Conservation (phyloP, 2,329 filamentous ascomycete genomes). For the Colletotrichum horii region DNA sequence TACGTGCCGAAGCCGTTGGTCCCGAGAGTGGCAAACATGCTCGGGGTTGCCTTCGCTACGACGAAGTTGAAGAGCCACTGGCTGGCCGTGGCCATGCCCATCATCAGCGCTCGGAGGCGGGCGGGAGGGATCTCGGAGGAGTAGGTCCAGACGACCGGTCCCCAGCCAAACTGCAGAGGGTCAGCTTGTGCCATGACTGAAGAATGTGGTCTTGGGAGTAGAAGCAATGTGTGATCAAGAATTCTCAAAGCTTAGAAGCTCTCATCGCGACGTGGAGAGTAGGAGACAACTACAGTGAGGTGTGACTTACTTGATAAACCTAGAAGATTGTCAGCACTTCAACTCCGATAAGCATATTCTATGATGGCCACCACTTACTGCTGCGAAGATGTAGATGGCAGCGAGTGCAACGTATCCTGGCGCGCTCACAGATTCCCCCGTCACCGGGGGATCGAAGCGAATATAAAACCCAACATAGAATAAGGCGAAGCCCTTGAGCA, state of each 20-base stretch:
- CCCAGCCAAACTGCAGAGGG: slow-evolving; percentile 50
- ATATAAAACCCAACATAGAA: slow-evolving; percentile 68
- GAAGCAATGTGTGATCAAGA: background rate
- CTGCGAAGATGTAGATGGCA: slow-evolving; percentile 54
- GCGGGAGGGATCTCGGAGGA: slow-evolving; percentile 67
- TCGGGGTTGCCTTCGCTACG: slow-evolving; percentile 63
- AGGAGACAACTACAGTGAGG: rapidly evolving
- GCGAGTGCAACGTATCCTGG: slow-evolving; percentile 59
- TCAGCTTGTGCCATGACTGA: background rate
- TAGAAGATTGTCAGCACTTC: background rate
- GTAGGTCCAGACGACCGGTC: slow-evolving; percentile 56
- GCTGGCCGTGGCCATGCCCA: slow-evolving; percentile 64
- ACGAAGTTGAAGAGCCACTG: slow-evolving; percentile 72
- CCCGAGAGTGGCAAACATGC: slow-evolving; percentile 55
- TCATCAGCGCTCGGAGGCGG: slow-evolving; percentile 62
- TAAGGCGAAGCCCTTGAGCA: slow-evolving; percentile 43
- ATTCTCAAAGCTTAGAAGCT: background rate
- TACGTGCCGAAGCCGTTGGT: slow-evolving; percentile 48
- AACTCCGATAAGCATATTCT: background rate
- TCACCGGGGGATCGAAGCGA: slow-evolving; percentile 44
- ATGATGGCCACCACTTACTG: background rate
- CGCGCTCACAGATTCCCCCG: slow-evolving; percentile 46
- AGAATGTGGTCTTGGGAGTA: rapidly evolving
- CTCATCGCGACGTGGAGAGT: rapidly evolving
- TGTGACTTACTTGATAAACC: background rate